Base-by-base conservation (phyloP, 2,329 filamentous ascomycete species). In the Sphaerostilbella broomeana region DNA sequence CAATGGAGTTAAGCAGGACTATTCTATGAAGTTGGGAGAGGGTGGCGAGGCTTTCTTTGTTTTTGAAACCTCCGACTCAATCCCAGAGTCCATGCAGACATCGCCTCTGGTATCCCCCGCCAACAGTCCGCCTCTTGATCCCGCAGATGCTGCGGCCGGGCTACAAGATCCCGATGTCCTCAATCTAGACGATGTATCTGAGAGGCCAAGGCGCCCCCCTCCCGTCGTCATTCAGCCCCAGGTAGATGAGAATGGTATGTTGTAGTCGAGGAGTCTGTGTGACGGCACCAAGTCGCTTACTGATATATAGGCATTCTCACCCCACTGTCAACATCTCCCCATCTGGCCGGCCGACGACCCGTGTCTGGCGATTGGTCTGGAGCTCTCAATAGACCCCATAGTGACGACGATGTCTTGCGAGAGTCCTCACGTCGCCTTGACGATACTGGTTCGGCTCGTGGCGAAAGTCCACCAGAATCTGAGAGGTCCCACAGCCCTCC, bases 1-100 rank as follows among this genome's bases (percentile, higher is more conserved):
- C 73, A 98, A 98, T 71, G 84, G 86, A 55, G 68, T 76, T 45
- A 94, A 92, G 64, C 88, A 95, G 61, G 75, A 92, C 51, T 95
- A 94, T 69, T 81, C 92, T 32, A 98, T 98, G 92, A 98, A 98
- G 67, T 75, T 98, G 15, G 92, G 92, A 30, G 92, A 98, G 60
- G 92, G 87, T 37, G 92, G 92, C 49, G 92, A 98, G 68, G 92
- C 92, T 18, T 98, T 98, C 67, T 98, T 98, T 63, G 88, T 98
- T 48, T 97, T 98, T 56, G 88, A 97, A 67, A 98, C 92, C 7
- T 84, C 82, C 38, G 86, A 90, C 51, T 83, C 79, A 54, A 92
- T 98, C 43, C 92, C 92, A n/a, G 84, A 86, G 60, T 86, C 84
- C 41, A 69, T 97, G 57, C 92, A 97, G 65, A 98, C 92, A 1